phyloP scores from a whole-genome alignment of 2,329 filamentous ascomycete species.

The Aquanectria penicillioides region DNA sequence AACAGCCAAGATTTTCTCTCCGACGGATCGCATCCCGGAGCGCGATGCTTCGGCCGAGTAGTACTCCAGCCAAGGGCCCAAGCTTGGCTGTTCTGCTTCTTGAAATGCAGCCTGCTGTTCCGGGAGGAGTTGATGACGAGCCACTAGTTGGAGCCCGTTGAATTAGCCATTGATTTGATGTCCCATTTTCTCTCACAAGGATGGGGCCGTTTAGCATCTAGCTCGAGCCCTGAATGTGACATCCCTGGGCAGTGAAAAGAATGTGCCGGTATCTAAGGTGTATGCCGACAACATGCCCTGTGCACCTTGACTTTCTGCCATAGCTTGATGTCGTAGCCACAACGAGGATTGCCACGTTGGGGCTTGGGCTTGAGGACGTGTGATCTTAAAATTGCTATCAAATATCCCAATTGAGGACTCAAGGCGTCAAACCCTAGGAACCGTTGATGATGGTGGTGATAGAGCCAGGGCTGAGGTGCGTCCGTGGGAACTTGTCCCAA shows the following conservation, averaged over 20 bases:
- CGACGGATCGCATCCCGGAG: constrained; percentile 7
- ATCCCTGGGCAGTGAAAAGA: not conserved
- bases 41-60: constrained; percentile 18
- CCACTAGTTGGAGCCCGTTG: not conserved
- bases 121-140: not conserved
- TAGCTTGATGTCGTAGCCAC: constrained; percentile 7
- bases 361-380: constrained; percentile 15
- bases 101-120: constrained; percentile 3
- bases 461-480: constrained; percentile 11
- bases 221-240: constrained; percentile 16
- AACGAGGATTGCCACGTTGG: constrained; percentile 28
- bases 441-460: constrained; percentile 24
- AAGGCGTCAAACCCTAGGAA: constrained; percentile 20
- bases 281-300: constrained; percentile 24
- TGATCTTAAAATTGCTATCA: constrained; percentile 2
- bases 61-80: constrained; percentile 2
- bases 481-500: constrained; percentile 19
- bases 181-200: not conserved
- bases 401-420: not conserved
- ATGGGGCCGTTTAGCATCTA: not conserved
- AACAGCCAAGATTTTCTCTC: constrained; percentile 3
- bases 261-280: constrained; percentile 15
- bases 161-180: no score
- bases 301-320: constrained; percentile 21
- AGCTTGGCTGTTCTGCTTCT: not conserved